Base-by-base conservation (phyloP, 495 filamentous ascomycete genomes). In the Entonaema liquescens region DNA sequence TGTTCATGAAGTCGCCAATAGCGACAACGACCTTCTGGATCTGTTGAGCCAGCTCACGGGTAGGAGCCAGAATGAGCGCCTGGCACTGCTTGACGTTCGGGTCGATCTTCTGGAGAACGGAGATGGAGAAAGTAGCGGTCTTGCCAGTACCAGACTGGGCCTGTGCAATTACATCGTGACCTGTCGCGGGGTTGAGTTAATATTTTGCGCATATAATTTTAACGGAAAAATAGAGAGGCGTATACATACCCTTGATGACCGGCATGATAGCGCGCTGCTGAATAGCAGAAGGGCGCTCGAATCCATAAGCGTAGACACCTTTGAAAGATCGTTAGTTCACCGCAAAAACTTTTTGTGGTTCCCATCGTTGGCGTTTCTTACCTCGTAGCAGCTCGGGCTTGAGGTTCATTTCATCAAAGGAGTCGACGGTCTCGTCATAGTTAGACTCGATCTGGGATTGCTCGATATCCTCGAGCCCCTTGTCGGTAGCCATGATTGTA, bases 261-360 rank as follows among this genome's bases (percentile, higher is more conserved):
- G 95, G 95, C 91, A 98, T 95, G 83, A 99, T 99, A 73, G 95
- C 95, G 77, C 96, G 95, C 89, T 97, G 93, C 90, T 99, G 95
- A 70, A 99, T 98, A 81, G 95, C 96, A 85, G 95, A 99, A 38
- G 95, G 95, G 71, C 94, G 93, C 88, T 99, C 95, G 84, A 97
- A 99, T 89, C 95, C 95, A 79, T 99, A 99, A 75, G 95, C 95
- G 83, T 99, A 99, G 82, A 99, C 93, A 87, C 95, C 93, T 96
- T 55, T 21, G 61, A 50, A 31, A 53, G 6, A 57, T 29, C 8
- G 40, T 74, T 36, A 72, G 72, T 55, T 47, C 21, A 26, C 25
- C 40, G 68, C 59, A 33, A 61, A 59, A 47, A 56, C 38, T 62
- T 62, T 57, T 31, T 25, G 29, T 53, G 21, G 69, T 65, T 57